A percentile compares a stretch with the other conserved stretches of the same genome.
Evolutionary conservation across 306 rosid genomes (phyloP).

Genomic region (Clitoria ternatea): DNA sequence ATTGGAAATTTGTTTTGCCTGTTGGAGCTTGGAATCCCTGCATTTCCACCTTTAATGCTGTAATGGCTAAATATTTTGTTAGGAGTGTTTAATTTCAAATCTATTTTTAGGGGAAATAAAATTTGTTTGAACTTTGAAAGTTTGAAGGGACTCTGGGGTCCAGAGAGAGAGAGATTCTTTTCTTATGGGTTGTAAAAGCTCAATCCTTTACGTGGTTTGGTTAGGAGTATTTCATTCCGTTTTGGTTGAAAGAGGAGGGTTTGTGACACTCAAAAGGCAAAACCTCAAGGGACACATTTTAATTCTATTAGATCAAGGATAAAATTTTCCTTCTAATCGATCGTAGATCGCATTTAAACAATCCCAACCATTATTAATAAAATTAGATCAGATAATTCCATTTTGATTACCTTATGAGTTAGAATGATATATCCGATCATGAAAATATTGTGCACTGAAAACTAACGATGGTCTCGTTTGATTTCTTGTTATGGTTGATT

Average conservation of each 20-base stretch:
- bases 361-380: too few relatives aligned
- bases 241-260: constrained; percentile 8
- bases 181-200: constrained; percentile 33
- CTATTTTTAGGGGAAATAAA: neutral
- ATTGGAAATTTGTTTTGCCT: neutral
- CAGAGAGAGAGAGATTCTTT: constrained; percentile 30
- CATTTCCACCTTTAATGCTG: neutral
- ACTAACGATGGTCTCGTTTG: too few relatives aligned
- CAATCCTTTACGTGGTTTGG: constrained; percentile 40
- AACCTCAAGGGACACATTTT: neutral
- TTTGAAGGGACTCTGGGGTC: neutral
- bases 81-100: neutral
- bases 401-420: too few relatives aligned
- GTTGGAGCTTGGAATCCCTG: neutral
- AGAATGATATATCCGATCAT: too few relatives aligned
- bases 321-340: too few relatives aligned
- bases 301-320: too few relatives aligned
- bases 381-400: too few relatives aligned
- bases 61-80: neutral
- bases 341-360: too few relatives aligned
- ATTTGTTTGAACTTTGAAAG: neutral
- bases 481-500: too few relatives aligned
- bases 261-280: constrained; percentile 4
- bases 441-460: too few relatives aligned
- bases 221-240: neutral